Percentiles rank a stretch among this genome's conserved stretches.
Conservation (phyloP, 345 rosid genomes). For the Xanthoceras sorbifolium region DNA sequence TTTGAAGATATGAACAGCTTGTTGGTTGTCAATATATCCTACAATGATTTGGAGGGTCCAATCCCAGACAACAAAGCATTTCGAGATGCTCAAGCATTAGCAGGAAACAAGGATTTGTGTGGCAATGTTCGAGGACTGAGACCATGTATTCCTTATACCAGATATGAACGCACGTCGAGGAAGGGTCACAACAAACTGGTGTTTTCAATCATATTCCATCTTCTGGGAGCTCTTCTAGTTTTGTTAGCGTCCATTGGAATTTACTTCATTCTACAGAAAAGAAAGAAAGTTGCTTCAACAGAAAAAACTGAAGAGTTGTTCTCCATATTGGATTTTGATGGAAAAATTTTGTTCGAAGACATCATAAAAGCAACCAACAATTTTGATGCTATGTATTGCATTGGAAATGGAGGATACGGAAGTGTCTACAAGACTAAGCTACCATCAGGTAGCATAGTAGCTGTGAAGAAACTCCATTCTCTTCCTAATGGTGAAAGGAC, state of each 20-base stretch:
- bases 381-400: conserved; percentile 27
- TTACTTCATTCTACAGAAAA: neutral
- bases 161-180: neutral
- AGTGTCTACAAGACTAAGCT: conserved; percentile 35
- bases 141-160: neutral
- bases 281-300: neutral
- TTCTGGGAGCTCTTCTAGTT: conserved; percentile 8
- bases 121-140: conserved; percentile 25
- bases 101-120: conserved; percentile 32
- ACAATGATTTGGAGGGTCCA: conserved; percentile 35
- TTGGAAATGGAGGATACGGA: conserved; percentile 37
- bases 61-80: conserved; percentile 38
- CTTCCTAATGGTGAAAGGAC: neutral
- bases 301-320: conserved; percentile 1
- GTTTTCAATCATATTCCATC: conserved; percentile 15
- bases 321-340: conserved; percentile 22
- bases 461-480: conserved; percentile 41
- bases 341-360: conserved; percentile 22
- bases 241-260: neutral
- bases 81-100: conserved; percentile 18
- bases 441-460: conserved; percentile 23
- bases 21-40: conserved; percentile 29
- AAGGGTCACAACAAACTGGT: neutral
- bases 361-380: conserved; percentile 28
- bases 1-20: conserved; percentile 10